Evolutionary conservation across 148 eudicot genomes (phyloP).

Genomic region (Rhododendron ovatum): DNA sequence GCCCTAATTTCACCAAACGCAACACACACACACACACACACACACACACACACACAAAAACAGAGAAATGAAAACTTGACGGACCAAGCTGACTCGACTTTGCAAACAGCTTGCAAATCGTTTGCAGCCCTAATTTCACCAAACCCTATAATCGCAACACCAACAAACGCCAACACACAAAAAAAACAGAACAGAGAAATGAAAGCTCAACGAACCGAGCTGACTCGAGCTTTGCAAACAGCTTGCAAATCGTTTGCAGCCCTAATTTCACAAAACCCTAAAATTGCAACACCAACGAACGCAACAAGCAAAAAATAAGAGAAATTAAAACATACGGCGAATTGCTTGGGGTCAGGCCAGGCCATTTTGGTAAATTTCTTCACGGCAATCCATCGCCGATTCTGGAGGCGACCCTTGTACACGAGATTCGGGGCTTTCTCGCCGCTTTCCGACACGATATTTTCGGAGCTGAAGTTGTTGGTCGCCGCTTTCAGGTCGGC

Average conservation of each 20-base stretch:
- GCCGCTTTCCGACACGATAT: constrained; percentile 75
- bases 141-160: background rate
- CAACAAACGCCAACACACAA: background rate
- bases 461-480: constrained; percentile 60
- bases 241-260: background rate
- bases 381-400: constrained; percentile 65
- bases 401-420: constrained; percentile 56
- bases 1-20: background rate
- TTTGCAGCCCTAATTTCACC: constrained; percentile 1
- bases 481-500: constrained; percentile 69
- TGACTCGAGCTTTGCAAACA: background rate
- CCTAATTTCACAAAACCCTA: constrained; percentile 8
- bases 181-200: background rate
- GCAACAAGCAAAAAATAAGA: background rate
- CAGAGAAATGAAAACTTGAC: background rate
- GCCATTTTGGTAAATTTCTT: constrained; percentile 87
- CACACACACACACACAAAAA: no score
- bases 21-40: background rate
- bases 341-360: constrained; percentile 96
- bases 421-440: constrained; percentile 85
- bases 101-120: background rate
- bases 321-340: constrained; percentile 43
- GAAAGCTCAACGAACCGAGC: background rate
- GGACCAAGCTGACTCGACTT: background rate
- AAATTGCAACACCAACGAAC: background rate